Base-by-base conservation (phyloP, 208 protist genomes). In the Angomonas deanei region DNA sequence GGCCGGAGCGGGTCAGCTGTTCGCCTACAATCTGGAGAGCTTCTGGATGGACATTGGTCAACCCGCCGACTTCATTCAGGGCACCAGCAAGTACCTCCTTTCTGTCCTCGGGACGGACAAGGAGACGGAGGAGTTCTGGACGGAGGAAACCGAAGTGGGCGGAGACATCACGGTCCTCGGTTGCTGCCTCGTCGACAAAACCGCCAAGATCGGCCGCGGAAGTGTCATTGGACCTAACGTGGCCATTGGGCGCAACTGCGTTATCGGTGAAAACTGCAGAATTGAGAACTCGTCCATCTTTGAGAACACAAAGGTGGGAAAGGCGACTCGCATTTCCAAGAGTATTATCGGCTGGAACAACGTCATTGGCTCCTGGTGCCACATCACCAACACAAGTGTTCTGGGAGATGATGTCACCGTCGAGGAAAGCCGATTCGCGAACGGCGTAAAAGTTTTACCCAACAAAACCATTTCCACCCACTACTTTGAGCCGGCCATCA, bases 1-100 rank as follows among this genome's bases (percentile, higher is more conserved):
- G 95, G 97, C 96, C 1, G 52, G 38, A 3, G 89, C 94, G 10
- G 67, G 72, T n/a, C 64, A 98, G 69, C 86, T 99, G n/a, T 98
- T 83, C 76, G 86, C 83, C 42, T 98, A 98, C 80, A 88, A 93
- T 60, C 83, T 99, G 11, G 77, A 92, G 32, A 93, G 97, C 33
- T 98, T 98, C 76, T 99, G 97, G 97, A 99, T 98, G 94, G 97
- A 99, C 64, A 87, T 99, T 57, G 98, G 97, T 49, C 88, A 99
- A 78, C 97, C 97, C 2, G 80, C 82, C 27, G 97, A 98, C 70
- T 99, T 86, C 74, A 88, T 98, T 56, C 50, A 61, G 8, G 97
- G 96, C 17, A 88, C 93, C 55, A 53, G 48, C 31, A 88, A 97
- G 60, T 97, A 90, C 67, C 84, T 99, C 39, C 61, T 74, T 26